Base-by-base conservation (phyloP, 805 yeast species). In the Candida wancherniae region DNA sequence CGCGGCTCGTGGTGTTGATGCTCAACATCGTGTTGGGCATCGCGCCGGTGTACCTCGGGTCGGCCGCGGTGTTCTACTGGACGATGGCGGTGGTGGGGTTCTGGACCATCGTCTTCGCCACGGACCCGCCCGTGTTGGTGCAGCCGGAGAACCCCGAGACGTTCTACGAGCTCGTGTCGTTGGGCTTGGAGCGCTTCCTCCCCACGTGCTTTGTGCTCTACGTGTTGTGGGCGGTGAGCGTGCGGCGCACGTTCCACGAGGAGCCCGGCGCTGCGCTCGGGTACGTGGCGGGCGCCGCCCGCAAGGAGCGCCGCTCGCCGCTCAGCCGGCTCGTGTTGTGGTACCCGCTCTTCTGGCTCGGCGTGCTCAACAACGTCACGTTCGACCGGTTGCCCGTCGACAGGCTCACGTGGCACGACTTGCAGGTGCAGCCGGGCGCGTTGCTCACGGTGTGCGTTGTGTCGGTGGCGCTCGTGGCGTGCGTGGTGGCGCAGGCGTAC, bases 301-400 rank as follows among this genome's bases (percentile, higher is more conserved):
- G n/a, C n/a, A n/a, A n/a, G n/a, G n/a, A n/a, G n/a, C n/a, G 3
- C 13, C 28, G 55, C 0, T 69, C 75, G 2, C 61, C 70, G 6
- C 20, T 71, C n/a, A 57, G 58, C 33, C 55, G 76, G 26, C 45
- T 71, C 1, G 22, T 75, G 0, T 52, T 75, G 17, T 88, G 95
- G 92, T 83, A 82, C 40, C 82, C 88, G 0, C 63, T 80, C 3
- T 82, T 82, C 50, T 85, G 94, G 94, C 47, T 84, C 3, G 95
- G 96, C 1, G 68, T 84, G 19, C 67, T 87, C 47, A 87, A 88
- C 54, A 88, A 86, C 56, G 70, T 84, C 46, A 85, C 95, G 0
- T 86, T 90, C 58, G 97, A 87, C 50, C 63, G 88, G 38, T 58
- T 90, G 8, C 95, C 97, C 0, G 79, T 88, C 8, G 97, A 90